Conservation (phyloP, 148 eudicot species). For the Heliamphora exappendiculata region DNA sequence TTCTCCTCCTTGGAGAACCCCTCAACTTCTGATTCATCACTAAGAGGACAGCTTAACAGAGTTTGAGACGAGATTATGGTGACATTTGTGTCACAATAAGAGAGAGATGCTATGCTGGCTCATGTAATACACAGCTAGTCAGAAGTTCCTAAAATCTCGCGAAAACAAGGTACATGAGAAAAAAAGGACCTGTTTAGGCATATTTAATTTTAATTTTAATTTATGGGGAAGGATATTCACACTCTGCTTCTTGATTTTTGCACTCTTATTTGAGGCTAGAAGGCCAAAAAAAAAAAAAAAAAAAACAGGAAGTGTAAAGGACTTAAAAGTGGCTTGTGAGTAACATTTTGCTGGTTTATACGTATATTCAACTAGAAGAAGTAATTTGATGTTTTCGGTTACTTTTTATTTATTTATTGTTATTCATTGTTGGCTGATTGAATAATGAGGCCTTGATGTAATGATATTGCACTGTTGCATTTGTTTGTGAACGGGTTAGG, state of each 20-base stretch:
- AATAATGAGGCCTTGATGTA: neutral
- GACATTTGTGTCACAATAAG: neutral
- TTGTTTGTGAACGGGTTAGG: no score
- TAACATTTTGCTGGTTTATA: no score
- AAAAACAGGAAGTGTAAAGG: no score
- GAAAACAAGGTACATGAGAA: neutral
- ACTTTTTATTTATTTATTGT: neutral
- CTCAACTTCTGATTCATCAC: neutral
- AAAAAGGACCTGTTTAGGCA: neutral
- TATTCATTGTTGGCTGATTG: neutral
- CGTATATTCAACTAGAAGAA: neutral
- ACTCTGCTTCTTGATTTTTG: no score
- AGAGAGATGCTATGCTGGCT: neutral
- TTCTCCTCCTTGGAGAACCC: conserved; percentile 36
- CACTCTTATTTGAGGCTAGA: no score
- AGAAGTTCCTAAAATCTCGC: neutral
- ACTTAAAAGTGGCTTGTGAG: no score
- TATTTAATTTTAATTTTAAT: no score
- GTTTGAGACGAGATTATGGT: neutral
- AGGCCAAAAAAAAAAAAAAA: no score
- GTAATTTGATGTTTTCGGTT: neutral
- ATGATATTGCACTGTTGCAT: no score
- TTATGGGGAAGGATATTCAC: no score
- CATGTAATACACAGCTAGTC: neutral
- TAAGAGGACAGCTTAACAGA: neutral